Evolutionary conservation across 345 rosid genomes (phyloP), one percentile per base, ranked within the genome.

Genomic region (Euclidium syriacum): DNA sequence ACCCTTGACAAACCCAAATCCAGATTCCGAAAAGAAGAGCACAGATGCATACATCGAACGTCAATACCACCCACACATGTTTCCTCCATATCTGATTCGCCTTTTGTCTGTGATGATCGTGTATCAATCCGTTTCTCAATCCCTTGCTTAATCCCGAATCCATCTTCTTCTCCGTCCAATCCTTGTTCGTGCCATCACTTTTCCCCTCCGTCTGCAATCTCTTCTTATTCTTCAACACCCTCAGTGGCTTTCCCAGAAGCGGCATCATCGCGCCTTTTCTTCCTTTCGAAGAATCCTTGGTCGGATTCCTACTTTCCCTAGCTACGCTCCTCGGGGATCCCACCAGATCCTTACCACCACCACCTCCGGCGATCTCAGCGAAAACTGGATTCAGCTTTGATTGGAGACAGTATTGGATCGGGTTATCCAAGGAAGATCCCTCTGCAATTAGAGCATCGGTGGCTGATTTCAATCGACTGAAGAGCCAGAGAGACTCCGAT

Each of bases 1-100:
- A 82, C 2, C 98, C 95, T 38, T 85, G 68, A 76, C 98, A 91
- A 66, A 91, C 77, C 88, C 87, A 82, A 73, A 91, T 55, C 98
- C 96, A 91, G 58, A 86, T 72, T 46, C 85, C 86, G 49, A 88
- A 85, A 52, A 88, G 65, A 60, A 80, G 69, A 38, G 68, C 50
- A 76, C 92, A 88, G 18, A 88, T 66, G 39, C 79, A 20, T 56
- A 88, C 73, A 79, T 88, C 98, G 59, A 91, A 48, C 38, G 73
- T 57, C 80, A 91, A 71, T 29, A 91, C 88, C 29, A 91, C 65
- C 92, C 88, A 86, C 23, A 91, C 89, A 68, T 88, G 98, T 70
- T 85, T 91, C 83, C 58, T 88, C 98, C 98, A 88, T 5, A 77
- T 74, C 70, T 85, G 96, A 51, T 83, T 88, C 1, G 84, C 96